Evolutionary conservation across 2,329 filamentous ascomycete genomes (phyloP).

Genomic region (Fusarium napiforme): DNA sequence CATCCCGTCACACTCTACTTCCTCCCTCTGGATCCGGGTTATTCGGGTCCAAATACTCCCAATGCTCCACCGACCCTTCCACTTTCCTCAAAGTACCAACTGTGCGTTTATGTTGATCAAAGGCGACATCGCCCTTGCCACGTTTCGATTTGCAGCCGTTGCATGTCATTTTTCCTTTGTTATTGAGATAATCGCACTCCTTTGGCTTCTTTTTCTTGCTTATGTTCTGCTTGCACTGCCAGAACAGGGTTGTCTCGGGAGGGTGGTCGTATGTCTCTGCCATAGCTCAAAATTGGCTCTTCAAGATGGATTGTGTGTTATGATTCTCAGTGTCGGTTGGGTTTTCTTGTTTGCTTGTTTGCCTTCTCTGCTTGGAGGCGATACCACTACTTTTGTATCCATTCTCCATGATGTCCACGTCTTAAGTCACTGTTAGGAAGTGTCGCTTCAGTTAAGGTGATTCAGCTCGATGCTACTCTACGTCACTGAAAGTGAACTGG

Average conservation of each 20-base stretch:
- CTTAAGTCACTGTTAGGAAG: background rate
- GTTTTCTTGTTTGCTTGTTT: no score
- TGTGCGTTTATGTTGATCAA: background rate
- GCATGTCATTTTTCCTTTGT: background rate
- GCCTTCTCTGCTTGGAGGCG: accelerated
- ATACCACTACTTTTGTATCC: background rate
- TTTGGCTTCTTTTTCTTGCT: background rate
- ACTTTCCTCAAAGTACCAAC: background rate
- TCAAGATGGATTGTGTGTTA: no score
- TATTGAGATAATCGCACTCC: background rate
- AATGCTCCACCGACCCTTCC: background rate
- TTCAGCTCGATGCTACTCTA: accelerated
- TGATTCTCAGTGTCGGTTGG: no score
- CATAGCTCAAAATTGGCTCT: background rate
- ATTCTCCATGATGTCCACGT: accelerated
- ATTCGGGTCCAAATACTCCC: background rate
- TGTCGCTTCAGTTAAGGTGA: background rate
- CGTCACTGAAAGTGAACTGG: no score
- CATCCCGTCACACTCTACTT: accelerated
- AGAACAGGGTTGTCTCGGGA: background rate
- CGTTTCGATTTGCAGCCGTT: accelerated
- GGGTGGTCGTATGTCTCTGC: background rate
- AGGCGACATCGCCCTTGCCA: background rate
- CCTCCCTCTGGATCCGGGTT: accelerated
- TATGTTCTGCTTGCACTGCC: background rate